phyloP scores from a whole-genome alignment of 2,329 filamentous ascomycete species.

The Alternaria sp. region DNA sequence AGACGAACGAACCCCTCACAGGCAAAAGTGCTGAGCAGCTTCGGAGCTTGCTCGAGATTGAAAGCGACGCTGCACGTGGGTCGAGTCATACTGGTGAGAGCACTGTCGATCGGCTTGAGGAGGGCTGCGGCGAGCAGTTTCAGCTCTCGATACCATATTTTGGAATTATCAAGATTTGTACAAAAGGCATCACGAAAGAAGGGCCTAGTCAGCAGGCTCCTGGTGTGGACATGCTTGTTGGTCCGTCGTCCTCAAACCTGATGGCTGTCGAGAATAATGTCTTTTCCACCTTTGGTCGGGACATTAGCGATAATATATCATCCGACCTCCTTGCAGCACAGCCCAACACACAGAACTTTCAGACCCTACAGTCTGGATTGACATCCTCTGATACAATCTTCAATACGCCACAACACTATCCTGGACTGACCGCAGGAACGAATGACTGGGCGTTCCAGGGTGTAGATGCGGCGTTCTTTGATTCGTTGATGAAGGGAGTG shows the following conservation, averaged over 20 bases:
- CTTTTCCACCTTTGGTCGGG: not conserved
- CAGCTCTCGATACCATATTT: constrained; percentile 38
- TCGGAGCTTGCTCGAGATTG: constrained; percentile 24
- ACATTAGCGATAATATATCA: not conserved
- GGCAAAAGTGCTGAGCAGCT: constrained; percentile 21
- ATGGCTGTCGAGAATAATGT: not conserved
- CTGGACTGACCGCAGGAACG: constrained; percentile 13
- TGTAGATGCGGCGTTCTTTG: constrained; percentile 30
- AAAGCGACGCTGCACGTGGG: constrained; percentile 18
- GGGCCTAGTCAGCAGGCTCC: not conserved
- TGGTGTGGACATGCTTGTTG: not conserved
- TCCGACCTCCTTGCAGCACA: not conserved
- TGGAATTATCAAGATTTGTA: constrained; percentile 43
- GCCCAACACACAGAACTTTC: not conserved
- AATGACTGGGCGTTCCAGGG: constrained; percentile 34
- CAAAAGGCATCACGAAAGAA: constrained; percentile 20
- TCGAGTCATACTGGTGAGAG: not conserved
- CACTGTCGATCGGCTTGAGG: not conserved
- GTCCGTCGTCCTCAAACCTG: not conserved
- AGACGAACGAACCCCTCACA: constrained; percentile 21
- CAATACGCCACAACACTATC: constrained; percentile 7
- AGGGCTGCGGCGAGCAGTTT: constrained; percentile 9
- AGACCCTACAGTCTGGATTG: not conserved
- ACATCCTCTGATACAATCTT: not conserved
- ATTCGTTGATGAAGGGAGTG: constrained; percentile 24